Evolutionary conservation across 768 basidiomycete genomes (phyloP), one percentile per base, ranked within the genome.

Genomic region (Mycena capillaripes): DNA sequence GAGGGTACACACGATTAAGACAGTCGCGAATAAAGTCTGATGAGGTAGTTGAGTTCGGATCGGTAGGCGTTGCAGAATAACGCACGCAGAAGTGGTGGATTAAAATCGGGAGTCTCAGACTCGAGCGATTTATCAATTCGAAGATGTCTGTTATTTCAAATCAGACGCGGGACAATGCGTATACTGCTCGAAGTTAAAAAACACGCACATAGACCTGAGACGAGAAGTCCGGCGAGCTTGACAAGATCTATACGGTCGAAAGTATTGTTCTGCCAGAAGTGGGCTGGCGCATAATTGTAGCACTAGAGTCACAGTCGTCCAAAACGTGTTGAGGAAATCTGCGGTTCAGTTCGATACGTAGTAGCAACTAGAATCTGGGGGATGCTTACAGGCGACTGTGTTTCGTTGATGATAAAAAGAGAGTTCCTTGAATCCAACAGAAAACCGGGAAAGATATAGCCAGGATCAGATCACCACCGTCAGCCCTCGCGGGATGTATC

Each of bases 81-180:
- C 61, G 48, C 11, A 50, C 61, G 16, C 61, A 63, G 36, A 63
- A 63, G 61, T 63, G 61, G 23, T 63, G 61, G 14, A 63, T 63
- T 52, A 63, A 25, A 63, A 63, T 63, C 2, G 61, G 61, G 17
- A 52, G 19, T 23, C 61, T n/a, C 21, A 63, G 32, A 50, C 61
- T 63, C 21, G 61, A 17, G 61, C 61, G 61, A n/a, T 63, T 50
- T n/a, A 23, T 63, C 32, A 63, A 17, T 21, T 63, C 61, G 30
- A 32, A 63, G 61, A 63, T 63, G 61, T 63, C 61, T 63, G 61
- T 32, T 7, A 12, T 10, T 6, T 48, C 9, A 52, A 38, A 17
- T 62, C 25, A 48, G 46, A 12, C 1, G 38, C 27, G 3, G 29
- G 44, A 14, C 21, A 17, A 30, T n/a, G 42, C 23, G n/a, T 5